phyloP scores from a whole-genome alignment of 805 yeast species.

The Nakazawaea populi region DNA sequence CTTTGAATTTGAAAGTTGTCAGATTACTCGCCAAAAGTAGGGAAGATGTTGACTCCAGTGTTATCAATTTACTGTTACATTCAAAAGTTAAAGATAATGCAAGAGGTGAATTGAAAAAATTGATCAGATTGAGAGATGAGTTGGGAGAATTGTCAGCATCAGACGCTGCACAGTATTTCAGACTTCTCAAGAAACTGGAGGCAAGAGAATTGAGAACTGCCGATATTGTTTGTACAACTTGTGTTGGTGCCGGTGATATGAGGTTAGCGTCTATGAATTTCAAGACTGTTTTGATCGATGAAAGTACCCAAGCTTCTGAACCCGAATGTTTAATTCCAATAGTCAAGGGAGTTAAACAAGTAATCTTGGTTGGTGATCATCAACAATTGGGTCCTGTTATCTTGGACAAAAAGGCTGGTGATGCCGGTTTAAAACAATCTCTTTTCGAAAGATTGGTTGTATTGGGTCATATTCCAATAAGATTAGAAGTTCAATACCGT shows the following conservation, averaged over 20 bases:
- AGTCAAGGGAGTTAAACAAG: constrained; percentile 84
- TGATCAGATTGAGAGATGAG: constrained; percentile 53
- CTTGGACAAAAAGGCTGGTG: constrained; percentile 70
- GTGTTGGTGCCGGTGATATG: constrained; percentile 85
- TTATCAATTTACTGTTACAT: constrained; percentile 48
- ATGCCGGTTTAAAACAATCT: constrained; percentile 83
- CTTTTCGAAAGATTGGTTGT: constrained; percentile 80
- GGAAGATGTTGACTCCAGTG: constrained; percentile 72
- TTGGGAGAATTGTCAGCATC: constrained; percentile 59
- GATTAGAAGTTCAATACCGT: constrained; percentile 90
- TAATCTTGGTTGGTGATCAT: constrained; percentile 87
- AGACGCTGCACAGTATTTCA: constrained; percentile 43
- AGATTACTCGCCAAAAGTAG: constrained; percentile 71
- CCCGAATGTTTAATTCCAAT: constrained; percentile 89
- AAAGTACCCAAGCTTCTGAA: constrained; percentile 90
- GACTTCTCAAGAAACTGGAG: constrained; percentile 43
- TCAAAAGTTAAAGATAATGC: constrained; percentile 42
- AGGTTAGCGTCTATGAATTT: constrained; percentile 53
- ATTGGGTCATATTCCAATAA: constrained; percentile 77
- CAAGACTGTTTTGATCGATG: constrained; percentile 82
- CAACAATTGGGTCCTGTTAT: constrained; percentile 94
- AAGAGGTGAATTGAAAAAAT: constrained; percentile 51
- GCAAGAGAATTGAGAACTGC: constrained; percentile 42
- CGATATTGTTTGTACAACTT: constrained; percentile 84
- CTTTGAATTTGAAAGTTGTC: constrained; percentile 72